Evolutionary conservation across 2,329 filamentous ascomycete species (phyloP).

Genomic region (Ceratocystis colombiana): DNA sequence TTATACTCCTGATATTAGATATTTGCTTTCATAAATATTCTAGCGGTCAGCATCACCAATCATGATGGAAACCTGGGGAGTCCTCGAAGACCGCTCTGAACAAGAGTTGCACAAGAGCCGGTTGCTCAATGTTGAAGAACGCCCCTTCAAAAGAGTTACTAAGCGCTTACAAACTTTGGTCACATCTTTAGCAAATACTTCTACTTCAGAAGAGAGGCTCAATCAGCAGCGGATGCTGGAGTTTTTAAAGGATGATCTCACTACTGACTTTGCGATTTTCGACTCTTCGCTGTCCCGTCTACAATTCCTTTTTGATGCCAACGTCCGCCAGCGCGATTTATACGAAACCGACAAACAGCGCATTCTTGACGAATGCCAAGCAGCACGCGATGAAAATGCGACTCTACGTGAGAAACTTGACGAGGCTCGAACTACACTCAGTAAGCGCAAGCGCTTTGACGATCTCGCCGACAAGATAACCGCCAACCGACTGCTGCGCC

Average conservation of each 20-base stretch:
- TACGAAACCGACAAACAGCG: conserved; percentile 71
- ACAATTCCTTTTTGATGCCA: conserved; percentile 75
- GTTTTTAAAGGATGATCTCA: conserved; percentile 72
- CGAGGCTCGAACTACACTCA: conserved; percentile 62
- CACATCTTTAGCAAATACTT: conserved; percentile 49
- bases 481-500: conserved; percentile 64
- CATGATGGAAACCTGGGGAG: conserved; percentile 46
- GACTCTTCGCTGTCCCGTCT: conserved; percentile 78
- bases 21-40: background rate
- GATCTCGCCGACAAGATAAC: conserved; percentile 80
- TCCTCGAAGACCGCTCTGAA: conserved; percentile 66
- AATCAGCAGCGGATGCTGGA: conserved; percentile 41
- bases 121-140: conserved; percentile 82
- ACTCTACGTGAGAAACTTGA: conserved; percentile 65
- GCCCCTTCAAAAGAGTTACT: conserved; percentile 79
- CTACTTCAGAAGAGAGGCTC: conserved; percentile 42
- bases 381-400: conserved; percentile 64
- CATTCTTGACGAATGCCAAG: conserved; percentile 68
- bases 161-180: conserved; percentile 55
- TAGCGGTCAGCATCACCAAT: background rate
- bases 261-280: conserved; percentile 80
- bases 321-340: conserved; percentile 69
- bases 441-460: conserved; percentile 76
- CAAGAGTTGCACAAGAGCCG: conserved; percentile 79
- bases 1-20: too few species aligned